These are phyloP conservation scores for Penicillium crustosum DNA, from an alignment of 2,329 filamentous ascomycete genomes.

Conservation along the genomic window DNA sequence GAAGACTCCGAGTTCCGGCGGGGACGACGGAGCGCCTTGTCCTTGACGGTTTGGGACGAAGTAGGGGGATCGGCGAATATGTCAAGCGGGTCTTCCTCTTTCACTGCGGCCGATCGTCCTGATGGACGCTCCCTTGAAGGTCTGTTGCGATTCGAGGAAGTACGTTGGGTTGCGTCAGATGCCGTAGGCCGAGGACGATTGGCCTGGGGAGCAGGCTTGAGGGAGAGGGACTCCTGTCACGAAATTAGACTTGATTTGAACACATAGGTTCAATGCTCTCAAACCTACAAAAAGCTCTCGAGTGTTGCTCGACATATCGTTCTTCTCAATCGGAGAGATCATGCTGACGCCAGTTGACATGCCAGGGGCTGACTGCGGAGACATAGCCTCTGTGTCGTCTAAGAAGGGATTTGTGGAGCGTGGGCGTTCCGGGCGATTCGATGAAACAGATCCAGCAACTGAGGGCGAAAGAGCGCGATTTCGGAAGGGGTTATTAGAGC, in stretches of 20 bases:
- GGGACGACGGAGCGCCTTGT: constrained; percentile 37
- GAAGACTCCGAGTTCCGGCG: constrained; percentile 66
- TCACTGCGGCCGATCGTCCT: constrained; percentile 18
- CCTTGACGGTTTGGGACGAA: constrained; percentile 19
- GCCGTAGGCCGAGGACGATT: constrained; percentile 39
- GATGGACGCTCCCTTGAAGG: constrained; percentile 27
- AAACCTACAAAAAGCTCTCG: constrained; percentile 62
- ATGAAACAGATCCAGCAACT: constrained; percentile 27
- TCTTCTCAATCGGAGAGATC: constrained; percentile 35
- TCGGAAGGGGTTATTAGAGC: constrained; percentile 53
- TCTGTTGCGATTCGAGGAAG: constrained; percentile 29
- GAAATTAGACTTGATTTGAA: constrained; percentile 5
- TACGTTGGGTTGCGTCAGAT: constrained; percentile 31
- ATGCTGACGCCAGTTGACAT: constrained; percentile 26
- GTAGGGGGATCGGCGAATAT: constrained; percentile 51
- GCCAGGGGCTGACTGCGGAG: constrained; percentile 37
- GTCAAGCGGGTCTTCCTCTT: constrained; percentile 42
- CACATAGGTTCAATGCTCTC: constrained; percentile 5
- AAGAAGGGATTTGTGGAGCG: constrained; percentile 64
- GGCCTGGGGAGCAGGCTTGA: constrained; percentile 35
- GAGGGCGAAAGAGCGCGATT: constrained; percentile 47
- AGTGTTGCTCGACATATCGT: constrained; percentile 49
- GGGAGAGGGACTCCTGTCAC: constrained; percentile 41
- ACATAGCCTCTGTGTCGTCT: constrained; percentile 46
- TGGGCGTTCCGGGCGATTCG: constrained; percentile 46